Base-by-base conservation (phyloP, 2,329 filamentous ascomycete species). In the Talaromyces sp. region DNA sequence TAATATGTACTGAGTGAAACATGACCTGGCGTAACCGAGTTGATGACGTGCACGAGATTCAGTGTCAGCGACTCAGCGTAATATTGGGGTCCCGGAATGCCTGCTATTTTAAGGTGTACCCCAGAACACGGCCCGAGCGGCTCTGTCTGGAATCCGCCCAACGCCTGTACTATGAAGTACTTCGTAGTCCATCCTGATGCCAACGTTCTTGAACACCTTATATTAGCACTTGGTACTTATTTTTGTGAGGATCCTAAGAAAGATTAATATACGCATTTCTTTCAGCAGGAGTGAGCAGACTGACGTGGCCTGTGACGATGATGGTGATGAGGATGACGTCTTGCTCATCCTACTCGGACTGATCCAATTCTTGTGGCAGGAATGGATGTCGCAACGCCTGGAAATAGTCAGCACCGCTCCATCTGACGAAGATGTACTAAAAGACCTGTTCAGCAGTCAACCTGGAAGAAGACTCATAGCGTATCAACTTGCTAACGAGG, bases 401-500 rank as follows among this genome's bases (percentile, higher is more conserved):
- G 35, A 18, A 14, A 58, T 6, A n/a, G 57, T 60, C 35, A 62
- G 50, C 39, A 31, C 35, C 18, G 59, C 37, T 23, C 18, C 16
- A 39, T 40, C 66, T n/a, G 37, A 46, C 54, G 42, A 16, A 61
- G 28, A 33, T 3, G 31, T 28, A 28, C 7, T 64, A 28, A 71
- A n/a, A 68, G 71, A 85, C 89, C 80, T 89, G 75, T 61, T 80
- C 78, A 54, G 93, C 92, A 14, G 84, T 88, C 66, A 89, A 77
- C 67, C 95, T 84, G 42, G 80, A 75, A 12, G 82, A 78, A 71
- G 84, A 89, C 72, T 96, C 87, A 76, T 89, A 99, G 52, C 81
- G 81, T 12, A 99, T 83, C 66, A 96, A 75, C 5, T 78, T 80
- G 42, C 80, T 81, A 9, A 96, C 85, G 37, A 97, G 77, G 65